Conservation (phyloP, 768 basidiomycete genomes). For the Coprinopsis strossmayeri region DNA sequence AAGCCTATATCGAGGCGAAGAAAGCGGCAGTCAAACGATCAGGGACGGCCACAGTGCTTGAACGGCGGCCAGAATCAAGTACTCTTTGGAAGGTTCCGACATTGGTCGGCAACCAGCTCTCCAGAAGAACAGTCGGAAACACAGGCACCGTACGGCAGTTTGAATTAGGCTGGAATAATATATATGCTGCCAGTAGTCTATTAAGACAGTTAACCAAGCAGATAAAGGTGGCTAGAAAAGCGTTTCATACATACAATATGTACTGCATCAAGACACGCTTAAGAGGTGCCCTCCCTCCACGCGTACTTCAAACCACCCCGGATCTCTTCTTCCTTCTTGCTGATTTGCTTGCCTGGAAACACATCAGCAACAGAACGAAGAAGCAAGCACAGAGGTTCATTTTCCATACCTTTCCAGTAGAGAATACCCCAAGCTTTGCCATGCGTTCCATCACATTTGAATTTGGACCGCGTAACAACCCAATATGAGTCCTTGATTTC, state of each 20-base stretch:
- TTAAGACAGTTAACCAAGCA: not conserved
- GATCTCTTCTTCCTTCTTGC: conserved; percentile 54
- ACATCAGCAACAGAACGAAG: not conserved
- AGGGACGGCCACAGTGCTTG: too few species aligned
- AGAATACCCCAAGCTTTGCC: conserved; percentile 82
- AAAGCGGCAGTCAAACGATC: too few species aligned
- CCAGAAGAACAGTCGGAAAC: too few species aligned
- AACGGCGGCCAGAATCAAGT: too few species aligned
- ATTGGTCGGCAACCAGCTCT: too few species aligned
- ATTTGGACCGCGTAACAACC: conserved; percentile 62
- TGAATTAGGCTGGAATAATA: not conserved
- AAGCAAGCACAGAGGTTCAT: not conserved
- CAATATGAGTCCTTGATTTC: conserved; percentile 65
- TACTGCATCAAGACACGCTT: conserved; percentile 10
- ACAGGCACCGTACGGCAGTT: too few species aligned
- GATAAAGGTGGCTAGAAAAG: not conserved
- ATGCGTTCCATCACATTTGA: conserved; percentile 69
- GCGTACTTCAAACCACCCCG: conserved; percentile 67
- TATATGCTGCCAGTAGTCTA: not conserved
- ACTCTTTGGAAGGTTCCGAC: too few species aligned
- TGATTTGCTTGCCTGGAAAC: conserved; percentile 52
- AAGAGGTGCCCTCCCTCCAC: conserved; percentile 59
- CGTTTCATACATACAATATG: not conserved
- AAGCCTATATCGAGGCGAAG: too few species aligned
- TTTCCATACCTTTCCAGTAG: conserved; percentile 66